Evolutionary conservation across 164 flowering plant genomes (phyloP).

Genomic region (Tetrastigma voinierianum): DNA sequence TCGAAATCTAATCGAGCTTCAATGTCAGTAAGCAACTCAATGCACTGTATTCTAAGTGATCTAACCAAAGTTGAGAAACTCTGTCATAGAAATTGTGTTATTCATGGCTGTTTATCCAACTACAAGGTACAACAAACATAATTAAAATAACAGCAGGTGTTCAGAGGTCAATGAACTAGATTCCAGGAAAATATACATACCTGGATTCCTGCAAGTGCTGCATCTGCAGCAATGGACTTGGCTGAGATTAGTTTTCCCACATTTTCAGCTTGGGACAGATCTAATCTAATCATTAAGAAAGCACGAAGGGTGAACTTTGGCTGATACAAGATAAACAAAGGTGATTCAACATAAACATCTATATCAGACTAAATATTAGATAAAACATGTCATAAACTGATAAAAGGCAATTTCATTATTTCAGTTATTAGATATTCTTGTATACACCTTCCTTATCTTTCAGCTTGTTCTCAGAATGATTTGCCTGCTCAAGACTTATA

Average conservation of each 20-base stretch:
- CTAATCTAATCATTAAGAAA: conserved; percentile 93
- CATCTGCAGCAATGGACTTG: conserved; percentile 83
- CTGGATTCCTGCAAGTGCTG: conserved; percentile 96
- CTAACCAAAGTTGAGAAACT: conserved; percentile 85
- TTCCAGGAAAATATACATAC: conserved; percentile 26
- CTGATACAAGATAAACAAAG: conserved; percentile 27
- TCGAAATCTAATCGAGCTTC: conserved; percentile 98
- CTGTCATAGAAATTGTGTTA: conserved; percentile 33
- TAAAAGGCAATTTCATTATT: no score
- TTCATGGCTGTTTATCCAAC: not conserved
- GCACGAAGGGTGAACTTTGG: conserved; percentile 98
- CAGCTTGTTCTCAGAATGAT: no score
- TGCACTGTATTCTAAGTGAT: conserved; percentile 70
- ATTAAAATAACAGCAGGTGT: not conserved
- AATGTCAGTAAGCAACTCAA: conserved; percentile 88
- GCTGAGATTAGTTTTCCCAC: conserved; percentile 78
- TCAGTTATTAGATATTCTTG: no score
- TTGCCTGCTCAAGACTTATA: no score
- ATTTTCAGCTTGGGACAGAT: conserved; percentile 95
- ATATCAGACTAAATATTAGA: not conserved
- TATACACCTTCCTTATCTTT: no score
- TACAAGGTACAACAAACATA: not conserved
- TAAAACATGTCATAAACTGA: no score
- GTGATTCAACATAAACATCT: not conserved
- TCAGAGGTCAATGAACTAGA: not conserved